Evolutionary conservation across 2,329 filamentous ascomycete species (phyloP).

Genomic region (Botrytis deweyae): DNA sequence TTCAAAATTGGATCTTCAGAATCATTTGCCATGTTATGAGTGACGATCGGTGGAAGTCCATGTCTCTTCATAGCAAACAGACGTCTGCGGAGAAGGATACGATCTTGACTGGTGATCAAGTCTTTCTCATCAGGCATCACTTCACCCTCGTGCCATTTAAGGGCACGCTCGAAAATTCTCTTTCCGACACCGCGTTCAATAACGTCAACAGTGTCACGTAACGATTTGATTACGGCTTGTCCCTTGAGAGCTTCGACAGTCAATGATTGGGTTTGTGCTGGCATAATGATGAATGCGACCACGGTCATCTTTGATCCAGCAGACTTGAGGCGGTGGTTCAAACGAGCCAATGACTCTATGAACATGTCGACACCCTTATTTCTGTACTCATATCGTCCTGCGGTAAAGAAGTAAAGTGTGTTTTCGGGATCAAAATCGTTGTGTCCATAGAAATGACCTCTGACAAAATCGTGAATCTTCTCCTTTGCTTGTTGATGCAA

Average conservation of each 20-base stretch:
- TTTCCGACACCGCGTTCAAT: slow-evolving; percentile 92
- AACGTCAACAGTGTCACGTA: slow-evolving; percentile 87
- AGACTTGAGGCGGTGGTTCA: slow-evolving; percentile 89
- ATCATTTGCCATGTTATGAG: slow-evolving; percentile 98
- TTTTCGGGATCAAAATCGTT: slow-evolving; percentile 97
- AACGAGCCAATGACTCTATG: slow-evolving; percentile 88
- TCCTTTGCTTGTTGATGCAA: slow-evolving; percentile 94
- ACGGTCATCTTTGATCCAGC: slow-evolving; percentile 87
- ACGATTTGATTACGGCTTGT: slow-evolving; percentile 94
- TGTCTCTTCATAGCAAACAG: slow-evolving; percentile 96
- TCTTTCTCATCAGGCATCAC: slow-evolving; percentile 96
- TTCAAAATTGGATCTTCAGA: slow-evolving; percentile 90
- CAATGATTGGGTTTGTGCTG: slow-evolving; percentile 89
- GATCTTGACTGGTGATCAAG: slow-evolving; percentile 86
- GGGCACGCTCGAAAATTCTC: slow-evolving; percentile 88
- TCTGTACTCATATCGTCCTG: slow-evolving; percentile 93
- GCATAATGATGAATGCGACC: slow-evolving; percentile 98
- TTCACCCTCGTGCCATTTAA: slow-evolving; percentile 94
- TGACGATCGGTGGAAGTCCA: slow-evolving; percentile 89
- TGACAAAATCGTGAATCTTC: slow-evolving; percentile 97
- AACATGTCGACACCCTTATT: slow-evolving; percentile 99
- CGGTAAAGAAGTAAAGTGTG: slow-evolving; percentile 96
- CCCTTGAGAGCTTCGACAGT: slow-evolving; percentile 95
- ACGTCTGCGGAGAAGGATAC: slow-evolving; percentile 84
- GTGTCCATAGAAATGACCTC: slow-evolving; percentile 97